Base-by-base conservation (phyloP, 768 basidiomycete genomes). In the Tulasnella sp. region DNA sequence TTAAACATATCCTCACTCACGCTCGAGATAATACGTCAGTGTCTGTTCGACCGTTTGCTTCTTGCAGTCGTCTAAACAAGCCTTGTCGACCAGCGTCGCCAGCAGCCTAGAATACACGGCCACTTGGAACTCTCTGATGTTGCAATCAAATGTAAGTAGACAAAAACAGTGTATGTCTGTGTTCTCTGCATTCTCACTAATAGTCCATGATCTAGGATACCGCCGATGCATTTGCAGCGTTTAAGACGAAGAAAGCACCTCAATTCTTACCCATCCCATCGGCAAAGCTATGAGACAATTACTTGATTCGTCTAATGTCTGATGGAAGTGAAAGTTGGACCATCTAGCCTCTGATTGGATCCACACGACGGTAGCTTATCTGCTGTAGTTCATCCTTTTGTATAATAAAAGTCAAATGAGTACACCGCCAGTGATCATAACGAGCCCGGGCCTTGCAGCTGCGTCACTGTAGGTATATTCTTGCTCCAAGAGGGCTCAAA, bases 1-100 rank as follows among this genome's bases (percentile, higher is more conserved):
- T 92, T 6, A 97, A 96, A 81, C 87, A 87, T 72, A 79, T 95
- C 0, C 82, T 96, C 65, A 82, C 86, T 16, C 92, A 96, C 80
- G 83, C 92, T 5, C 79, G 90, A 72, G 93, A 96, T 78, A 89
- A 95, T 77, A 85, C 84, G 91, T 91, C 66, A 68, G 86, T 79
- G 32, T 68, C 17, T 26, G 4, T 69, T 7, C 11, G 17, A 14
- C 62, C 5, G 35, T 62, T 3, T 66, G 62, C 12, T 36, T n/a
- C 62, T 40, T 64, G 12, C 19, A n/a, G 11, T 40, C 32, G n/a
- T 26, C 73, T 17, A 47, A 73, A 32, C 42, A 34, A 39, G 29
- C 29, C 35, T 3, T 7, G 32, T 26, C 35, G 73, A 19, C 8
- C 66, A 82, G 82, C 1, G 79, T 84, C 9, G 76, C 81, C 34